Percentiles rank a stretch among this genome's conserved stretches.
These are phyloP conservation scores for Neurospora sp. DNA, from an alignment of 495 filamentous ascomycete genomes.

Conservation along the genomic window DNA sequence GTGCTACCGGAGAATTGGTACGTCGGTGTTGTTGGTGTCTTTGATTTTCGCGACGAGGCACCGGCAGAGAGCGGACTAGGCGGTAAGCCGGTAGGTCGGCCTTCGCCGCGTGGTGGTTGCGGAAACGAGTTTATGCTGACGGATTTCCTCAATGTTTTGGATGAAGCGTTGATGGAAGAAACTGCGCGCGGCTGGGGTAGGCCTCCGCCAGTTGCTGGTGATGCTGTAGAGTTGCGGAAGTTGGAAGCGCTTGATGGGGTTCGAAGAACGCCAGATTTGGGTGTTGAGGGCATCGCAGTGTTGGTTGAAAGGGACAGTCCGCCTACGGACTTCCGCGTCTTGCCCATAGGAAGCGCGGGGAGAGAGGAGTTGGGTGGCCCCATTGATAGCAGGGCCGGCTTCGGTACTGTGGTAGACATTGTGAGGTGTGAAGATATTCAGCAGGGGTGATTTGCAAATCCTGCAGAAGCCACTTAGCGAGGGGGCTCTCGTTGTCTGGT, in stretches of 20 bases:
- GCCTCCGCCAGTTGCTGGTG: slow-evolving; percentile 29
- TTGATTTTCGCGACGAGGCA: slow-evolving; percentile 30
- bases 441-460: neutral
- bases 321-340: slow-evolving; percentile 54
- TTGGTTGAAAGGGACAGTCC: slow-evolving; percentile 37
- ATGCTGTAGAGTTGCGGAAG: slow-evolving; percentile 32
- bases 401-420: slow-evolving; percentile 58
- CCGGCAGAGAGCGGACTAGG: slow-evolving; percentile 49
- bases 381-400: slow-evolving; percentile 49
- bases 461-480: neutral
- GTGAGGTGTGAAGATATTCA: neutral
- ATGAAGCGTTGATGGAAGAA: slow-evolving; percentile 39
- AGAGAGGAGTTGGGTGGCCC: slow-evolving; percentile 56
- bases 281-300: slow-evolving; percentile 35
- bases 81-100: slow-evolving; percentile 44
- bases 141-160: slow-evolving; percentile 65
- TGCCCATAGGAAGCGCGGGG: slow-evolving; percentile 60
- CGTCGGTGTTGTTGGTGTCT: slow-evolving; percentile 27
- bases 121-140: slow-evolving; percentile 89
- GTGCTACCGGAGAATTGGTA: slow-evolving; percentile 40
- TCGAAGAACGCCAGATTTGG: slow-evolving; percentile 46
- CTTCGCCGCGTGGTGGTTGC: slow-evolving; percentile 63
- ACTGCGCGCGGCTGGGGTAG: slow-evolving; percentile 43
- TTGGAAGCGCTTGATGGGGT: slow-evolving; percentile 47
- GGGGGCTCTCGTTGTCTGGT: neutral